Percentiles rank a stretch among this genome's conserved stretches.
Conservation (phyloP, 1,284 basidiomycete species). For the Wolfiporia cocos region DNA sequence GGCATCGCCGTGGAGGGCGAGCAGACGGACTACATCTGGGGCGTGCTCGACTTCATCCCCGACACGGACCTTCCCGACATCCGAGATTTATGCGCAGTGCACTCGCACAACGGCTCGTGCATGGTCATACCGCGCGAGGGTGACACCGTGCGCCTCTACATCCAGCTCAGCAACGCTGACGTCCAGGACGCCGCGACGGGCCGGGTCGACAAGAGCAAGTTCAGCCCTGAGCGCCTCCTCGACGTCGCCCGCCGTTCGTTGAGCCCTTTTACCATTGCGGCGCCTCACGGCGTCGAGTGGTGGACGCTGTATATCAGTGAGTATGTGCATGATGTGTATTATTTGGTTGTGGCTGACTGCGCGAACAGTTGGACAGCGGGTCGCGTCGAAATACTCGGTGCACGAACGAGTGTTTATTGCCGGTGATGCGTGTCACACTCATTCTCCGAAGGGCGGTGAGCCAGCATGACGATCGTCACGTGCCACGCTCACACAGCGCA, state of each 20-base stretch:
- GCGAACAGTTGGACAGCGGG: slow-evolving; percentile 65
- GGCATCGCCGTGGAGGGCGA: slow-evolving; percentile 74
- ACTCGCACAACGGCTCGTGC: slow-evolving; percentile 45
- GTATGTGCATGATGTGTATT: too few species aligned
- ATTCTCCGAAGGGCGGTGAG: neutral
- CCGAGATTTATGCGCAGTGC: slow-evolving; percentile 60
- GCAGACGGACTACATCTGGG: slow-evolving; percentile 76
- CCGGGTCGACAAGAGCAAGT: slow-evolving; percentile 54
- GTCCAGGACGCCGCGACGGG: slow-evolving; percentile 44
- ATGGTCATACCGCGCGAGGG: slow-evolving; percentile 77
- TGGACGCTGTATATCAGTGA: slow-evolving; percentile 69
- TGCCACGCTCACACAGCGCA: slow-evolving; percentile 19
- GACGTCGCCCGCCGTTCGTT: slow-evolving; percentile 64
- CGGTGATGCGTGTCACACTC: slow-evolving; percentile 3
- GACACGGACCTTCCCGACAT: slow-evolving; percentile 81
- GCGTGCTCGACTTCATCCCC: slow-evolving; percentile 67
- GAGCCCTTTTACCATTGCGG: slow-evolving; percentile 59
- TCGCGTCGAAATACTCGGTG: slow-evolving; percentile 62
- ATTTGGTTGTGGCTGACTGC: neutral
- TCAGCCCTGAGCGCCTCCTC: slow-evolving; percentile 57
- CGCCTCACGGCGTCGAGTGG: slow-evolving; percentile 63
- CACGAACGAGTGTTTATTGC: slow-evolving; percentile 70
- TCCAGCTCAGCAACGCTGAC: slow-evolving; percentile 56
- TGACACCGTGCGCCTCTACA: slow-evolving; percentile 69
- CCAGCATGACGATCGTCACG: neutral